Conservation (phyloP, 73 alveolate genomes). For the Paramecium sexaurelia region DNA sequence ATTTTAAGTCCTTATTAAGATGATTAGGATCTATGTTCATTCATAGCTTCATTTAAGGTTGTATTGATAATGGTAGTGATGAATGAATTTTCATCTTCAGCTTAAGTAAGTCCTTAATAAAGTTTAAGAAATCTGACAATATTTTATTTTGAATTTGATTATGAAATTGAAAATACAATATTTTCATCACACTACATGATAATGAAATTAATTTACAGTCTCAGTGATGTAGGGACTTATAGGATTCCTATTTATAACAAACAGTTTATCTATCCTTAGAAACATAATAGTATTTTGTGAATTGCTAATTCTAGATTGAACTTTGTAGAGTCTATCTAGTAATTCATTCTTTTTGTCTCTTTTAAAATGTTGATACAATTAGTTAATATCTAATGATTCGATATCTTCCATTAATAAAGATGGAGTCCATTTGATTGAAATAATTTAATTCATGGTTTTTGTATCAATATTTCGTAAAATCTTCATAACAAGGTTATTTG, state of each 20-base stretch:
- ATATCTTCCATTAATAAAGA: slow-evolving; percentile 22
- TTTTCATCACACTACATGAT: slow-evolving; percentile 46
- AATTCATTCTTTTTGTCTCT: slow-evolving; percentile 42
- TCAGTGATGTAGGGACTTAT: slow-evolving; percentile 66
- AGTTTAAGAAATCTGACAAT: slow-evolving; percentile 57
- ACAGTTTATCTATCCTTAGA: slow-evolving; percentile 51
- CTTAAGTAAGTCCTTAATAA: slow-evolving; percentile 50
- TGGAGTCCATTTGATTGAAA: slow-evolving; percentile 7
- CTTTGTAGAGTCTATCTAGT: neutral
- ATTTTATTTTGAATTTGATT: slow-evolving; percentile 59
- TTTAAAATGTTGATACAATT: neutral
- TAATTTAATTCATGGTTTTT: neutral
- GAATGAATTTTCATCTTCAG: slow-evolving; percentile 57
- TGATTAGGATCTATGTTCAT: slow-evolving; percentile 41
- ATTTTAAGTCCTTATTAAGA: slow-evolving; percentile 31
- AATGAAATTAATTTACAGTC: slow-evolving; percentile 8
- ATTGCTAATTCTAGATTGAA: neutral
- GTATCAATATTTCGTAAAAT: neutral
- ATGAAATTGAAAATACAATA: slow-evolving; percentile 49
- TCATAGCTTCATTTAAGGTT: slow-evolving; percentile 48
- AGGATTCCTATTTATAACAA: slow-evolving; percentile 64
- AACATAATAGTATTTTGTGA: slow-evolving; percentile 35
- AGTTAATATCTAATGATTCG: neutral
- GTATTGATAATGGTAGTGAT: slow-evolving; percentile 10
- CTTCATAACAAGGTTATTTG: slow-evolving; percentile 53